These are phyloP conservation scores for Fusarium xyrophilum DNA, from an alignment of 2,329 filamentous ascomycete genomes.

Conservation along the genomic window DNA sequence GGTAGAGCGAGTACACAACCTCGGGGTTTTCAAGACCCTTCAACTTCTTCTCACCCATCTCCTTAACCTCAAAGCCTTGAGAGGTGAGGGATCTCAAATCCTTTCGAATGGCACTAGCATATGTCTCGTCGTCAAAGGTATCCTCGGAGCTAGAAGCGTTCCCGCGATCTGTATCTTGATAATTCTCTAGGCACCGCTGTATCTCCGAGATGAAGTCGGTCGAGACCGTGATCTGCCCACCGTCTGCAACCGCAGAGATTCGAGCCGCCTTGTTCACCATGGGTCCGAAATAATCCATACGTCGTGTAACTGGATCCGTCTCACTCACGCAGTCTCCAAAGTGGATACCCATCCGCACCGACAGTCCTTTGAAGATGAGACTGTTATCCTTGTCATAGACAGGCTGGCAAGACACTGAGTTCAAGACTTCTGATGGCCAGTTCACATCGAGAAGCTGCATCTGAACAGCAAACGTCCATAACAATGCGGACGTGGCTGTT, in stretches of 20 bases:
- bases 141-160: constrained; percentile 73
- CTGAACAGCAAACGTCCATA: constrained; percentile 98
- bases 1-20: constrained; percentile 93
- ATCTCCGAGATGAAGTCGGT: constrained; percentile 98
- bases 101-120: constrained; percentile 79
- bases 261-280: constrained; percentile 98
- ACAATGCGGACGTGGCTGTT: constrained; percentile 88
- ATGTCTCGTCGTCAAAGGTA: constrained; percentile 73
- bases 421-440: constrained; percentile 93
- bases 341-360: constrained; percentile 96
- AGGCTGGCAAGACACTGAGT: constrained; percentile 83
- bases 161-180: constrained; percentile 80
- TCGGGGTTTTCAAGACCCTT: constrained; percentile 98
- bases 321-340: constrained; percentile 95
- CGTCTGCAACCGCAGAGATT: constrained; percentile 93
- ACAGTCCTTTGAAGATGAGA: constrained; percentile 91
- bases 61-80: constrained; percentile 96
- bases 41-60: constrained; percentile 91
- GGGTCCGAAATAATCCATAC: constrained; percentile 99
- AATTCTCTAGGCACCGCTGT: constrained; percentile 85
- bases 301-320: constrained; percentile 91
- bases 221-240: constrained; percentile 95
- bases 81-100: constrained; percentile 87
- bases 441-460: constrained; percentile 83
- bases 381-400: constrained; percentile 83